Base-by-base conservation (phyloP, 805 yeast species). In the Suhomyces emberorum region DNA sequence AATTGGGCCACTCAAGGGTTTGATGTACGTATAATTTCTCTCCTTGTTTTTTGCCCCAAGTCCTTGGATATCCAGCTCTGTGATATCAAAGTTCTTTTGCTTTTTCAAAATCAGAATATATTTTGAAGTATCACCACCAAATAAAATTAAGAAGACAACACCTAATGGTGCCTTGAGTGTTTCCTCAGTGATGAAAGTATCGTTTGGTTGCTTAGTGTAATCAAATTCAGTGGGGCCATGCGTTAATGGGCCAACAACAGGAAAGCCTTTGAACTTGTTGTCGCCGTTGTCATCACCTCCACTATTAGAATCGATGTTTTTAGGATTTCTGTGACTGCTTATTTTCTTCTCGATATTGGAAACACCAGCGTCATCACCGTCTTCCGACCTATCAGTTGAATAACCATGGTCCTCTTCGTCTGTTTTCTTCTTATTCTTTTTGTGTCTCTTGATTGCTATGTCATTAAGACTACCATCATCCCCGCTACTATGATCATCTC, bases 131-230 rank as follows among this genome's bases (percentile, higher is more conserved):
- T 52, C 51, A 4, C 70, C 63, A 17, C 96, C 95, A 60, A 83
- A 91, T 32, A 88, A 47, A 7, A 89, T 49, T 37, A 76, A 77
- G 50, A 71, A 87, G 0, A 88, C 73, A 0, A 82, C 69, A 0
- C 96, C 96, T 3, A 91, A 64, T 1, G 98, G 93, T 1, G 85
- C 89, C 11, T 70, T 61, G 24, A 84, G 61, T 1, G 61, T 64
- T 16, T 72, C 76, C 25, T 74, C 74, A 2, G 73, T 71, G 25
- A 85, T 70, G 39, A 79, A 69, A 1, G 74, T 72, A 41, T 83
- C 89, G 8, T 65, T 69, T 1, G 71, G 45, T 7, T 62, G 63
- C 18, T 73, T 69, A 20, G 70, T 70, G 30, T 62, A 60, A 1
- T 66, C 70, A 29, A 72, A 54, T 1, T 59, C 54, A 0, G 96